phyloP scores from a whole-genome alignment of 257 asterid species.

The Leptodermis oblonga region DNA sequence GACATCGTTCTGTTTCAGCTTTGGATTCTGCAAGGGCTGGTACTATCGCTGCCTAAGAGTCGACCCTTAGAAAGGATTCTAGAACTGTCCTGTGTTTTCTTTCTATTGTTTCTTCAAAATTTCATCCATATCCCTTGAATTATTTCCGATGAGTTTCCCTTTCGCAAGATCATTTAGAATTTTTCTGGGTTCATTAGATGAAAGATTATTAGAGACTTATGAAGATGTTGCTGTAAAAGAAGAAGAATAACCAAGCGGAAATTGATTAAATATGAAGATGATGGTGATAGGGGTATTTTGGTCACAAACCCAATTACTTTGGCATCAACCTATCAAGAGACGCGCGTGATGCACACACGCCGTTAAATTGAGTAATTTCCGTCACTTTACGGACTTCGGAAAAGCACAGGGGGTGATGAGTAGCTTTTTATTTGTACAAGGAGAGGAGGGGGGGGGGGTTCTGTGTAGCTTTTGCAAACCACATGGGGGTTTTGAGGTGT shows the following conservation, averaged over 20 bases:
- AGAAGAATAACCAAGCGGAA: slow-evolving; percentile 52
- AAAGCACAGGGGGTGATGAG: no score
- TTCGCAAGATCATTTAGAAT: background rate
- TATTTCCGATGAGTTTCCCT: background rate
- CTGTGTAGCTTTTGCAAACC: no score
- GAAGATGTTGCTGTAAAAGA: slow-evolving; percentile 70
- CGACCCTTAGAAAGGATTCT: slow-evolving; percentile 49
- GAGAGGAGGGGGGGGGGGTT: no score
- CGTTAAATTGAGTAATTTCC: no score
- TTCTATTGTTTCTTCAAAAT: background rate
- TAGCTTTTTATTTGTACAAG: no score
- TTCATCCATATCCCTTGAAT: background rate
- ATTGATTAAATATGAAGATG: no score
- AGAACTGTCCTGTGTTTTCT: background rate
- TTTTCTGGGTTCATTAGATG: background rate
- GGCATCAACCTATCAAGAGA: no score
- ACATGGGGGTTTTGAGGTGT: no score
- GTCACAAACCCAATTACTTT: no score
- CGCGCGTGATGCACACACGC: no score
- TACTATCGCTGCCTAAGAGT: slow-evolving; percentile 89
- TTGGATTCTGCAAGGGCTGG: slow-evolving; percentile 96
- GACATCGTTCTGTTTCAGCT: slow-evolving; percentile 38
- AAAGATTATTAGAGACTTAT: background rate
- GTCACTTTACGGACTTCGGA: no score
- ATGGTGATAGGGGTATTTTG: no score